phyloP scores from a whole-genome alignment of 805 yeast species.

The Nakazawaea wickerhamii region DNA sequence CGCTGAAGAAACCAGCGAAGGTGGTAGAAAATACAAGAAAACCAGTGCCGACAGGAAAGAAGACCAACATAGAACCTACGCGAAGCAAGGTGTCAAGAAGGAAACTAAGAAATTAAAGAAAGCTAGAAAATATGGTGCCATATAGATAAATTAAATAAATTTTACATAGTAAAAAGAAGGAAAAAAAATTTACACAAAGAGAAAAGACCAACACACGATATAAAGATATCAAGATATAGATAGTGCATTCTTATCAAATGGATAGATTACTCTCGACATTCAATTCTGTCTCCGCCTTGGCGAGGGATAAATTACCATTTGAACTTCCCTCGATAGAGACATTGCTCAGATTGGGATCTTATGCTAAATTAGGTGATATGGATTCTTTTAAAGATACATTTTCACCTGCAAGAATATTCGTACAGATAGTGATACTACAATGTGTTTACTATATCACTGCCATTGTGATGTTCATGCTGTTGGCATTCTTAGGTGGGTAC shows the following conservation, averaged over 20 bases:
- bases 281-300: neutral
- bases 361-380: slow-evolving; percentile 17
- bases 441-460: slow-evolving; percentile 75
- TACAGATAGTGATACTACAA: slow-evolving; percentile 78
- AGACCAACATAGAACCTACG: slow-evolving; percentile 39
- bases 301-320: neutral
- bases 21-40: slow-evolving; percentile 65
- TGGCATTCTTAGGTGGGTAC: slow-evolving; percentile 67
- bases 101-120: slow-evolving; percentile 22
- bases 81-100: slow-evolving; percentile 27
- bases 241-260: neutral
- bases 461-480: slow-evolving; percentile 52
- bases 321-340: neutral
- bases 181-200: slow-evolving; percentile 16
- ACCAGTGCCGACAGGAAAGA: slow-evolving; percentile 65
- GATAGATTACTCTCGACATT: neutral
- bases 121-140: slow-evolving; percentile 11
- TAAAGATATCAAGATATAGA: neutral
- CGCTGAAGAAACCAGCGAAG: slow-evolving; percentile 42
- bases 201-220: slow-evolving; percentile 13
- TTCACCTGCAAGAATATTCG: slow-evolving; percentile 53
- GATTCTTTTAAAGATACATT: slow-evolving; percentile 23
- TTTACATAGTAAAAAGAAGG: slow-evolving; percentile 12
- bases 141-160: neutral
- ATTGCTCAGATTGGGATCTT: neutral